Conservation (phyloP, 2,329 filamentous ascomycete species). For the Lecanosticta acicola region DNA sequence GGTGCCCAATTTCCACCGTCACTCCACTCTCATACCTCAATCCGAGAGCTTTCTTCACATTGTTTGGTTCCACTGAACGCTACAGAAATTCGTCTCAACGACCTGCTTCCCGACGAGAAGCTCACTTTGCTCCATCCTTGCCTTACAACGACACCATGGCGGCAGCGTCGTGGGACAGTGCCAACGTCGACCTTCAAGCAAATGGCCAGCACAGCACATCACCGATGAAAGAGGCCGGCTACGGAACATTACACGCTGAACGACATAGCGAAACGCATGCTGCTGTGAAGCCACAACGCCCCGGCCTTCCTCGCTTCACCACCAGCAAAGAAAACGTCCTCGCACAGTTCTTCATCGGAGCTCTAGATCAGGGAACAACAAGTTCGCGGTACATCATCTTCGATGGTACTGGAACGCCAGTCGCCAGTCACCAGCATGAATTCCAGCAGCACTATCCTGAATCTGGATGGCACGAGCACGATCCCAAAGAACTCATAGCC, state of each 20-base stretch:
- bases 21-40: background rate
- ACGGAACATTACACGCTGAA: slow-evolving; percentile 8
- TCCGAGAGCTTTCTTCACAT: background rate
- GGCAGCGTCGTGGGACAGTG: no score
- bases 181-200: no score
- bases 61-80: background rate
- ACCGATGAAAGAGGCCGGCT: slow-evolving; percentile 13
- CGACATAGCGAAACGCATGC: slow-evolving; percentile 4
- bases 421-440: slow-evolving; percentile 80
- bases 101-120: no score
- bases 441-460: slow-evolving; percentile 79
- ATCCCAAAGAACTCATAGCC: slow-evolving; percentile 67
- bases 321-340: slow-evolving; percentile 32
- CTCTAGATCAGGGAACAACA: slow-evolving; percentile 87
- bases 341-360: slow-evolving; percentile 64
- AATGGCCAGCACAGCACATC: no score
- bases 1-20: background rate
- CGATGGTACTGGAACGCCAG: slow-evolving; percentile 67
- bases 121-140: no score
- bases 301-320: slow-evolving; percentile 29
- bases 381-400: slow-evolving; percentile 89
- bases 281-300: slow-evolving; percentile 14
- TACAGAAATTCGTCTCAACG: no score
- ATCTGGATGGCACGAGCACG: slow-evolving; percentile 88
- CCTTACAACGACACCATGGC: no score